Percentiles rank a stretch among this genome's conserved stretches.
Conservation (phyloP, 495 filamentous ascomycete species). For the Melanomma pulvis-pyrius region DNA sequence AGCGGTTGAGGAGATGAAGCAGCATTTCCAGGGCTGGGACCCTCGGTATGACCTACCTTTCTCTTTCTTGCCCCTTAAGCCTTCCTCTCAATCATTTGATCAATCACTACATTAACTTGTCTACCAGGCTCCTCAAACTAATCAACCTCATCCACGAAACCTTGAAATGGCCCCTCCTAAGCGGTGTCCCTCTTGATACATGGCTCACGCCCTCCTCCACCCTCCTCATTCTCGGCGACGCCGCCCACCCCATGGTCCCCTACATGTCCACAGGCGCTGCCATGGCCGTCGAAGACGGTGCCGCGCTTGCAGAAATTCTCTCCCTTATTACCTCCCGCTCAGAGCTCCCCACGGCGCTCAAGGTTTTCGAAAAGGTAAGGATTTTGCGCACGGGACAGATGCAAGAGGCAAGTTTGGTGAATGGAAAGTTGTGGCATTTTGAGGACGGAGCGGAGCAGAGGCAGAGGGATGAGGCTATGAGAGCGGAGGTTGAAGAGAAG, state of each 20-base stretch:
- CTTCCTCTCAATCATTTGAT: not conserved
- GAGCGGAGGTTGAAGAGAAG: slow-evolving; percentile 40
- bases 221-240: slow-evolving; percentile 52
- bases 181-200: slow-evolving; percentile 37
- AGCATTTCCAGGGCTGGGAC: slow-evolving; percentile 52
- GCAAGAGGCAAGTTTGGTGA: slow-evolving; percentile 41
- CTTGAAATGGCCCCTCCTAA: slow-evolving; percentile 51
- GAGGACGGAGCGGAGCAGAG: slow-evolving; percentile 51
- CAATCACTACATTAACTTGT: not conserved
- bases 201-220: slow-evolving; percentile 43
- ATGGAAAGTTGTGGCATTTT: slow-evolving; percentile 52
- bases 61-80: not conserved
- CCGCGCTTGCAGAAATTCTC: slow-evolving; percentile 39
- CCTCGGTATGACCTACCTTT: slow-evolving; percentile 24
- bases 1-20: slow-evolving; percentile 33
- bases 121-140: slow-evolving; percentile 39
- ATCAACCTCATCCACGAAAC: slow-evolving; percentile 48
- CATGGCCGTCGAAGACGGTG: slow-evolving; percentile 50
- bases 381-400: slow-evolving; percentile 36
- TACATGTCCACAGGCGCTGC: slow-evolving; percentile 55
- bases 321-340: slow-evolving; percentile 1
- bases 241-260: slow-evolving; percentile 56
- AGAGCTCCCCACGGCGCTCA: slow-evolving; percentile 21
- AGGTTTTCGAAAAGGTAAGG: slow-evolving; percentile 35
- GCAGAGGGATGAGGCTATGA: slow-evolving; percentile 51